Evolutionary conservation across 2,329 filamentous ascomycete genomes (phyloP).

Genomic region (Tricladium varicosporioides): DNA sequence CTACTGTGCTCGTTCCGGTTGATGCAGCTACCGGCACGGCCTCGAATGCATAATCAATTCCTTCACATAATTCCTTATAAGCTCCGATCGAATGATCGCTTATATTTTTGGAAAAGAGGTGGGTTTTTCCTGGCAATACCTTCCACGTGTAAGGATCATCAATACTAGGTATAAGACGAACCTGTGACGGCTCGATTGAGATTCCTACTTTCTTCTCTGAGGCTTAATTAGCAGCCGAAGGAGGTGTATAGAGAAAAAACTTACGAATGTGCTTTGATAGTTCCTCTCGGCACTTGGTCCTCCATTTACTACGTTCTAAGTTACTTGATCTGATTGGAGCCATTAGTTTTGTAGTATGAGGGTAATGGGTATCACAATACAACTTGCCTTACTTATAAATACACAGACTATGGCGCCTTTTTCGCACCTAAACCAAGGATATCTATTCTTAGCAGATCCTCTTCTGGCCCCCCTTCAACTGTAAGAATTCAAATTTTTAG

Average conservation of each 20-base stretch:
- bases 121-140: slow-evolving; percentile 13
- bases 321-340: slow-evolving; percentile 8
- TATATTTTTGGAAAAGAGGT: slow-evolving; percentile 18
- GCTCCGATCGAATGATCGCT: slow-evolving; percentile 17
- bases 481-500: too few species aligned
- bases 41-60: slow-evolving; percentile 12
- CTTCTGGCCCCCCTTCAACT: too few species aligned
- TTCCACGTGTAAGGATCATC: slow-evolving; percentile 17
- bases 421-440: too few species aligned
- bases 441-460: too few species aligned
- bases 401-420: too few species aligned
- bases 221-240: slow-evolving; percentile 9
- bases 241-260: slow-evolving; percentile 8
- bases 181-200: slow-evolving; percentile 13
- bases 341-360: slow-evolving; percentile 5
- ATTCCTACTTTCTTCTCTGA: slow-evolving; percentile 12
- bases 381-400: too few species aligned
- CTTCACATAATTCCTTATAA: slow-evolving; percentile 18
- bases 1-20: neutral
- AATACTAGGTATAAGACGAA: slow-evolving; percentile 15
- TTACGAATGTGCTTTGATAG: slow-evolving; percentile 16
- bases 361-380: too few species aligned
- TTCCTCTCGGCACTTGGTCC: slow-evolving; percentile 9
- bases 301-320: slow-evolving; percentile 3
- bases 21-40: slow-evolving; percentile 5